Evolutionary conservation across 495 filamentous ascomycete species (phyloP), one percentile per base, ranked within the genome.

Genomic region (Penicillium pulvis): DNA sequence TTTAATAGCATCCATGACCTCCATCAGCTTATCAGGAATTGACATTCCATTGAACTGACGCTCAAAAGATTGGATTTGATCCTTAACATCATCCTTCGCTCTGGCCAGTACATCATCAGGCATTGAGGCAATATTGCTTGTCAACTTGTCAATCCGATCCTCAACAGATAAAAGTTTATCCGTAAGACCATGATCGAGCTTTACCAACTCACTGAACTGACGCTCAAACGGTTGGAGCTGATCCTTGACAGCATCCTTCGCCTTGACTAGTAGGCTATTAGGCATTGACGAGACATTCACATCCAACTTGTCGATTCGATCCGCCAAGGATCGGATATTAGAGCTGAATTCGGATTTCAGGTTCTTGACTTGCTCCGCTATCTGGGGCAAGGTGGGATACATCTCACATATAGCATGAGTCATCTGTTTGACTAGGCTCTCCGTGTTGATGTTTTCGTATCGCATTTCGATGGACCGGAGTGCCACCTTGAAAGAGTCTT

Each of bases 391-490:
- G 5, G 62, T 66, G 4, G 74, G 74, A 35, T 75, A 76, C 67
- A 75, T 72, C 53, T 75, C 69, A 12, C 70, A 66, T 56, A 79
- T 70, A 5, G 64, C 68, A 41, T 56, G 53, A n/a, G 74, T 36
- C 67, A 79, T 79, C 11, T 63, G 54, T 35, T 65, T 69, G 26
- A 70, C 63, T n/a, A 78, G 44, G 2, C 58, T 39, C 19, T 69
- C 71, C 0, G 71, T 72, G 55, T 65, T 70, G 33, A 78, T 64
- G 48, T 60, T 71, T 46, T 63, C 67, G 44, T 74, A 79, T 30
- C 78, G 69, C 2, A 28, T 39, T 60, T 78, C 77, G 28, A 79
- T 53, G 7, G 77, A 79, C 33, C 67, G 66, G n/a, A 78, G 39
- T 10, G 55, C 46, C 4, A 49, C 46, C 26, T 49, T 7, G 8